Conservation (phyloP, 2,329 filamentous ascomycete species). For the Phialemoniopsis sp. region DNA sequence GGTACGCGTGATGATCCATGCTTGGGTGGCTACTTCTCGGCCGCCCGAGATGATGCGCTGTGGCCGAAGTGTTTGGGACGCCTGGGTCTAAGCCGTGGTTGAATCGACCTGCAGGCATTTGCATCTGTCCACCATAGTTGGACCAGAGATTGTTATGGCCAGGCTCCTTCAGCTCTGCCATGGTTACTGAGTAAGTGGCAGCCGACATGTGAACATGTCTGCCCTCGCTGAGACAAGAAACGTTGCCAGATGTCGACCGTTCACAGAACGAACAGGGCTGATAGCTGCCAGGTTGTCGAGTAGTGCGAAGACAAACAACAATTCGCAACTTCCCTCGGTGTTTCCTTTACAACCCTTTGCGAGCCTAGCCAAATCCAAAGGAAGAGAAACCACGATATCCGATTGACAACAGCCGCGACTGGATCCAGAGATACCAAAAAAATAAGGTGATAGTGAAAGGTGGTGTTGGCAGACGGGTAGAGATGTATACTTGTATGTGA, state of each 20-base stretch:
- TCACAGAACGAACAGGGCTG: too few species aligned
- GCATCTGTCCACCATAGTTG: constrained; percentile 51
- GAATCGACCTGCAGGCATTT: constrained; percentile 45
- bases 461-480: too few species aligned
- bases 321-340: too few species aligned
- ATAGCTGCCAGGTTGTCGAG: too few species aligned
- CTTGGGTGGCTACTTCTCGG: constrained; percentile 44
- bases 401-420: too few species aligned
- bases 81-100: constrained; percentile 46
- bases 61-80: constrained; percentile 38
- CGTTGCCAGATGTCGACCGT: constrained; percentile 1
- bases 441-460: constrained; percentile 6
- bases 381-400: too few species aligned
- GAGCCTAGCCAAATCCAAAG: too few species aligned
- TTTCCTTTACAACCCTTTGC: too few species aligned
- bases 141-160: constrained; percentile 55
- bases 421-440: constrained; percentile 2
- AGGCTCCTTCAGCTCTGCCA: constrained; percentile 61
- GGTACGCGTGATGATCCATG: constrained; percentile 46
- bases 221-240: constrained; percentile 9
- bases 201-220: constrained; percentile 58
- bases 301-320: too few species aligned
- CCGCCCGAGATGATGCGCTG: constrained; percentile 43
- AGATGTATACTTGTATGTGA: constrained; percentile 45
- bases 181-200: constrained; percentile 57